phyloP scores from a whole-genome alignment of 192 early-diverging fungal species.

The Podila minutissima region DNA sequence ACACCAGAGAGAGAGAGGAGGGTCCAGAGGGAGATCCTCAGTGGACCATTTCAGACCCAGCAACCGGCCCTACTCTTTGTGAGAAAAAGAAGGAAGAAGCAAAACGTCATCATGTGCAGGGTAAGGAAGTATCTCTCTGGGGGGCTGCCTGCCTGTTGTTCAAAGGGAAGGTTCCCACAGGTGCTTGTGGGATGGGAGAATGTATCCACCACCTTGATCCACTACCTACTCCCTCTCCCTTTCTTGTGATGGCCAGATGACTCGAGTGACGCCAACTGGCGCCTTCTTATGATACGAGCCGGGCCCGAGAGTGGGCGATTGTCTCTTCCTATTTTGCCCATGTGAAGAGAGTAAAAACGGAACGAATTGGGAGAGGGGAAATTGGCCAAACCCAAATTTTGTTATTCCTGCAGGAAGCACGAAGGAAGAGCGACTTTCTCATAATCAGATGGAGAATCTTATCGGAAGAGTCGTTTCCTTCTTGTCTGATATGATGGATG shows the following conservation, averaged over 20 bases:
- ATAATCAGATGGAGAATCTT: no score
- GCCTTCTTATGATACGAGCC: not conserved
- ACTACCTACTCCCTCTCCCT: not conserved
- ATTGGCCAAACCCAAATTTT: not conserved
- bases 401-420: not conserved
- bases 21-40: no score
- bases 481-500: not conserved
- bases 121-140: no score
- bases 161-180: no score
- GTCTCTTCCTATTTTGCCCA: constrained; percentile 23
- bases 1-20: no score
- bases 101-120: no score
- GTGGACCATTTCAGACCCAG: no score
- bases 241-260: not conserved
- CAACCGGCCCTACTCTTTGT: no score
- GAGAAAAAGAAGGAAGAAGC: no score
- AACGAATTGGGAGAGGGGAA: not conserved
- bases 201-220: not conserved
- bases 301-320: not conserved
- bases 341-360: constrained; percentile 1
- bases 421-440: not conserved
- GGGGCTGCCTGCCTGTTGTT: no score
- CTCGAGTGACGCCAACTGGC: constrained; percentile 1
- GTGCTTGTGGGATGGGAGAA: not conserved
- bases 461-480: no score